Percentiles rank a stretch among this genome's conserved stretches.
phyloP scores from a whole-genome alignment of 192 early-diverging fungal species.

The Gonapodya prolifera region DNA sequence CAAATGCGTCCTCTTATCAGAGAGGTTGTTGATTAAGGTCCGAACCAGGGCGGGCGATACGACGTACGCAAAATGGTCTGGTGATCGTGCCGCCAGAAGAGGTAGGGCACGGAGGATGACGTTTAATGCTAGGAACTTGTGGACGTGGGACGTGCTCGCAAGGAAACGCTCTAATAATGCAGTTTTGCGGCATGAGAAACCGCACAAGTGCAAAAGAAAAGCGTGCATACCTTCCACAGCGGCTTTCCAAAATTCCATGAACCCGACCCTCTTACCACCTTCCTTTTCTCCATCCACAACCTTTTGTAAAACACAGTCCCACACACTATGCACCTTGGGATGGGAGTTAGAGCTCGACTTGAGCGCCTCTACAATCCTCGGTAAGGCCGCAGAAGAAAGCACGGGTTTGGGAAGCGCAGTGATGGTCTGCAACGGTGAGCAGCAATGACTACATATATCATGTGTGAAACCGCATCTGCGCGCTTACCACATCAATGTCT shows the following conservation, averaged over 20 bases:
- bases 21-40: conserved; percentile 72
- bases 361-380: conserved; percentile 18
- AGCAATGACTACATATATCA: background rate
- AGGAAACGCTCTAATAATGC: conserved; percentile 51
- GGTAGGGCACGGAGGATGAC: conserved; percentile 60
- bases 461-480: background rate
- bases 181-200: background rate
- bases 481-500: conserved; percentile 6
- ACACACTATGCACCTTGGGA: conserved; percentile 70
- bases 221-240: conserved; percentile 50
- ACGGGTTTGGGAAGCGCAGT: background rate
- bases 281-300: conserved; percentile 8
- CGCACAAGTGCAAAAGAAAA: background rate
- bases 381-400: background rate
- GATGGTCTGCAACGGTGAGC: background rate
- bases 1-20: conserved; percentile 58
- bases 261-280: conserved; percentile 27
- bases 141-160: conserved; percentile 54
- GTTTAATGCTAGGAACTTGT: conserved; percentile 82
- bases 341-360: conserved; percentile 10
- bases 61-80: conserved; percentile 48
- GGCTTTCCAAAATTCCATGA: conserved; percentile 67
- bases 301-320: conserved; percentile 51
- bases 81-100: conserved; percentile 15
- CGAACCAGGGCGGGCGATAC: conserved; percentile 79